Evolutionary conservation across 1,284 basidiomycete genomes (phyloP), one percentile per base, ranked within the genome.

Genomic region (Ceraceosorus guamensis): DNA sequence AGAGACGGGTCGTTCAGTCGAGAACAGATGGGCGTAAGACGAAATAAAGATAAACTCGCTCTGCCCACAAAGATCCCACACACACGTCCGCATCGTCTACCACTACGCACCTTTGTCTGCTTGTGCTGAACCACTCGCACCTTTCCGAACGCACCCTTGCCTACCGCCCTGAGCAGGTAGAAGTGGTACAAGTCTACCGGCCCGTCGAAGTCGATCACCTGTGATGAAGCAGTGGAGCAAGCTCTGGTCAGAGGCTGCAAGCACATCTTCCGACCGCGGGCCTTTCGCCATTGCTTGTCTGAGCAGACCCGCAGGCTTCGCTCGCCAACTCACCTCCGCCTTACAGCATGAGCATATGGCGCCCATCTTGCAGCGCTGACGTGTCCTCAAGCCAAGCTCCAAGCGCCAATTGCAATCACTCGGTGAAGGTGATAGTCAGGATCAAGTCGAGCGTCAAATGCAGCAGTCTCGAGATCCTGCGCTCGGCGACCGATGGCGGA

Each of bases 101-200:
- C 13, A 30, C 24, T 31, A 41, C 58, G 43, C 30, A 91, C 88
- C 61, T 89, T 87, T 14, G 89, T 88, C 78, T 96, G 90, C 75
- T 97, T 98, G 80, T 97, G 93, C 78, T 97, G 91, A 6, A 98
- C 92, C 52, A 98, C 92, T 51, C 92, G 87, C 77, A 98, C 92
- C 84, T 98, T 97, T 73, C 93, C 93, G 76, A 98, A 97, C 0
- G 93, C 93, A 53, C 93, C 93, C 77, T 97, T 97, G 48, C 93
- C 93, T 16, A 98, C 92, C 67, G 89, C 89, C 72, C 91, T 83
- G 33, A 97, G 79, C 46, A 98, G 85, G 66, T 90, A 85, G 76
- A 98, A 98, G 77, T 98, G 93, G 77, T 95, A 98, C 55, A 98
- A 85, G 75, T 91, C 95, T 73, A 93, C 88, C 64, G 96, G 91